Evolutionary conservation across 495 filamentous ascomycete species (phyloP).

Genomic region (Mytilinidion resinicola): DNA sequence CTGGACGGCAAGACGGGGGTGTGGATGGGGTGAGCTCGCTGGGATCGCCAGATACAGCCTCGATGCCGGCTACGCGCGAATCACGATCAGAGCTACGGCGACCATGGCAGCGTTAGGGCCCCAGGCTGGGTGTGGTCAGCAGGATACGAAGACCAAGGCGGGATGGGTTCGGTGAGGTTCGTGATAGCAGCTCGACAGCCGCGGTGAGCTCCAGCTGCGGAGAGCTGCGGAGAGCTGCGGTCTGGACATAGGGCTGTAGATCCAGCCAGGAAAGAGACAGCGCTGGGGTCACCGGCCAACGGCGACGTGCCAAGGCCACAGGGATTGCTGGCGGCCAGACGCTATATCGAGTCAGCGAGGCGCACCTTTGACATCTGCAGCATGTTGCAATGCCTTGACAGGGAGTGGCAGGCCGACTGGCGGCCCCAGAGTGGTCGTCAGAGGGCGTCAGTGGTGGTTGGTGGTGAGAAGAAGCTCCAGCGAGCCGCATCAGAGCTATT

Average conservation of each 20-base stretch:
- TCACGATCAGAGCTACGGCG: not conserved
- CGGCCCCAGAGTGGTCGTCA: not conserved
- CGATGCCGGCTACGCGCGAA: not conserved
- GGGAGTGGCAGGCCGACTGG: no score
- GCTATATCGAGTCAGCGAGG: not conserved
- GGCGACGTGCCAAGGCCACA: not conserved
- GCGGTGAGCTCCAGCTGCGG: not conserved
- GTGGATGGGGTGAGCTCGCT: not conserved
- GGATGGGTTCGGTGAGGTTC: not conserved
- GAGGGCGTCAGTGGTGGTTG: not conserved
- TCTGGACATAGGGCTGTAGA: slow-evolving; percentile 3
- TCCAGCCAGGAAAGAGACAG: not conserved
- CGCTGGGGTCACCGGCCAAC: no score
- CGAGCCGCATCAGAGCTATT: slow-evolving; percentile 1
- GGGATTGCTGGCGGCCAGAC: not conserved
- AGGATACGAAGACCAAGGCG: slow-evolving; percentile 2
- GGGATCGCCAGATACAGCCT: not conserved
- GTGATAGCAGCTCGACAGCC: not conserved
- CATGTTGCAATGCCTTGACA: no score
- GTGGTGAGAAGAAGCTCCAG: not conserved
- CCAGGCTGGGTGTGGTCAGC: not conserved
- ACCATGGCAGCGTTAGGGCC: not conserved
- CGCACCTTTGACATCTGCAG: no score
- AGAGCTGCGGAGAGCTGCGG: not conserved
- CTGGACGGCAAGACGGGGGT: not conserved